A percentile compares a stretch with the other conserved stretches of the same genome.
Evolutionary conservation across 2,329 filamentous ascomycete species (phyloP).

Genomic region (Nigrospora oryzae): DNA sequence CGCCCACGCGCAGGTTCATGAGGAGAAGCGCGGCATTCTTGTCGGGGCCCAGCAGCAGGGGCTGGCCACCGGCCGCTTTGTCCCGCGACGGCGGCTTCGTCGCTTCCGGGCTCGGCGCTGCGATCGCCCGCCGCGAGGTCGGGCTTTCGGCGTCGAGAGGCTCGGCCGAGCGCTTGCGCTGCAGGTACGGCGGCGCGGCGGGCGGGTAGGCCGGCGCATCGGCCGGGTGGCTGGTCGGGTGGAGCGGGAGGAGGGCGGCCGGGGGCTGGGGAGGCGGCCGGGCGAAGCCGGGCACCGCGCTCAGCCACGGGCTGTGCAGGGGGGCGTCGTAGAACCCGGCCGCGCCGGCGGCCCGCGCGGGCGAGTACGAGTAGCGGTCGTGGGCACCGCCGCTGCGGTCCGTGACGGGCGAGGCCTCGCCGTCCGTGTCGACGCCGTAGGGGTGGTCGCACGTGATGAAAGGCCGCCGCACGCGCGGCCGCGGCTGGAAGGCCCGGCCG

Average conservation of each 20-base stretch:
- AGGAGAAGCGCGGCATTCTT: conserved; percentile 38
- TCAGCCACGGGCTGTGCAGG: conserved; percentile 31
- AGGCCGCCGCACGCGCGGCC: conserved; percentile 20
- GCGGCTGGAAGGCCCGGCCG: conserved; percentile 5
- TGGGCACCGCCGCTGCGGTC: conserved; percentile 9
- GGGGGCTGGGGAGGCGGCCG: conserved; percentile 7
- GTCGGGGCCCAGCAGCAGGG: conserved; percentile 20
- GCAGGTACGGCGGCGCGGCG: conserved; percentile 1
- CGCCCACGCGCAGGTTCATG: conserved; percentile 36
- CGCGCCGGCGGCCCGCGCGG: conserved; percentile 9
- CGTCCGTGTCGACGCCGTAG: conserved; percentile 32
- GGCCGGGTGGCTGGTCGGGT: background rate
- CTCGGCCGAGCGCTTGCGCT: conserved; percentile 17
- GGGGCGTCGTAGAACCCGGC: conserved; percentile 10
- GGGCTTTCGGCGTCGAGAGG: conserved; percentile 15
- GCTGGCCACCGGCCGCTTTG: background rate
- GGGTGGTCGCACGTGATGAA: conserved; percentile 22
- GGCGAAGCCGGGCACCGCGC: conserved; percentile 32
- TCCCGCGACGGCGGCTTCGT: background rate
- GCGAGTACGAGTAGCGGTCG: conserved; percentile 12
- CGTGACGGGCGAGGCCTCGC: conserved; percentile 20
- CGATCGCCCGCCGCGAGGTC: conserved; percentile 12
- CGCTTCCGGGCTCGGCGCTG: background rate
- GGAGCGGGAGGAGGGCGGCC: background rate
- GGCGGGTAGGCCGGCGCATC: too few species aligned